Evolutionary conservation across 228 moss, liverwort and hornwort species (phyloP).

Genomic region (Sphagnum fallax): DNA sequence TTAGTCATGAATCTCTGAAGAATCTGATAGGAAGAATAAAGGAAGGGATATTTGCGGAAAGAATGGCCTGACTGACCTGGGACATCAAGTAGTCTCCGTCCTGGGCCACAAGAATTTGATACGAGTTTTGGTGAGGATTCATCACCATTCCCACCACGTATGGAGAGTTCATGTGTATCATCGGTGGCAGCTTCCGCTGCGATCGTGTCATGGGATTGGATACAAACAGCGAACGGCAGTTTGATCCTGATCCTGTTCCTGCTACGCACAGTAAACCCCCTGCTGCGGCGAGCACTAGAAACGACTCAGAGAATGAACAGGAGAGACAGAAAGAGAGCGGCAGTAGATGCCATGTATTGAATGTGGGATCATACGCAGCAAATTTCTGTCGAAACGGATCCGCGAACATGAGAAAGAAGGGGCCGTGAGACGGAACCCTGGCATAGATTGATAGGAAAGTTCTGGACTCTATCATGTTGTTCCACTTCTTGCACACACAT

Average conservation of each 20-base stretch:
- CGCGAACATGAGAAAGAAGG: constrained; percentile 84
- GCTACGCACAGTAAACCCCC: constrained; percentile 83
- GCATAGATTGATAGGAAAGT: constrained; percentile 73
- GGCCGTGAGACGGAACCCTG: constrained; percentile 67
- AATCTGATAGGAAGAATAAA: too few relatives aligned
- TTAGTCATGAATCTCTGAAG: too few relatives aligned
- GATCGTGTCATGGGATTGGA: constrained; percentile 81
- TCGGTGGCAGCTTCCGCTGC: constrained; percentile 67
- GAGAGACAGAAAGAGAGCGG: constrained; percentile 69
- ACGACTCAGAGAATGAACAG: constrained; percentile 66
- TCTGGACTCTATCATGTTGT: constrained; percentile 48
- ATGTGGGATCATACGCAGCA: constrained; percentile 73
- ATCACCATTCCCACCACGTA: constrained; percentile 87
- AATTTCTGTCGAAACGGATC: constrained; percentile 74
- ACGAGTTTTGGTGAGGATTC: constrained; percentile 50
- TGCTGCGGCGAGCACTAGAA: constrained; percentile 64
- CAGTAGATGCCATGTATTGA: constrained; percentile 83
- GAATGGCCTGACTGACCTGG: constrained; percentile 21
- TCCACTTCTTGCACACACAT: constrained; percentile 82
- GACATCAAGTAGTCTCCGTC: constrained; percentile 51
- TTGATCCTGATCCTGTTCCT: constrained; percentile 46
- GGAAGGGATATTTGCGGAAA: too few relatives aligned
- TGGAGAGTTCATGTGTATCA: constrained; percentile 63
- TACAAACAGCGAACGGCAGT: constrained; percentile 50
- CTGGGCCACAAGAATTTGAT: constrained; percentile 78